Conservation (phyloP, 805 yeast genomes). For the Yamadazyma takamatsuzukensis region DNA sequence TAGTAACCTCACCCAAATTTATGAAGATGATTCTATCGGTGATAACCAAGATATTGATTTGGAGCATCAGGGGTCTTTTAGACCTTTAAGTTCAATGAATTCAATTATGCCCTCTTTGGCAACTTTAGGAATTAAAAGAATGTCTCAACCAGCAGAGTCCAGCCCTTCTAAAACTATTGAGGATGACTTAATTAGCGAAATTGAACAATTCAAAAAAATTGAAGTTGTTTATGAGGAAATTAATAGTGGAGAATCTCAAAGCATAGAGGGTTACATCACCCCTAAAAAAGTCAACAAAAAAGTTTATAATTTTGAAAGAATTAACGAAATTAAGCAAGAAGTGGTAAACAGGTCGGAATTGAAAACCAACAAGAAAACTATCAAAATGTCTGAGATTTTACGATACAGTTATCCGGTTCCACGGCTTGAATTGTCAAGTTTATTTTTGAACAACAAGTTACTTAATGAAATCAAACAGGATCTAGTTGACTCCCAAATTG, state of each 20-base stretch:
- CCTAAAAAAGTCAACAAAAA: slow-evolving; percentile 1
- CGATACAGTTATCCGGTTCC: slow-evolving; percentile 6
- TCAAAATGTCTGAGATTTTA: slow-evolving; percentile 10
- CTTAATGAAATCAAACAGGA: slow-evolving; percentile 7
- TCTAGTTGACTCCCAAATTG: slow-evolving; percentile 4
- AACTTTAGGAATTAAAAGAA: no score
- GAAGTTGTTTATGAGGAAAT: slow-evolving; percentile 11
- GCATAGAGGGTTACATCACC: background rate
- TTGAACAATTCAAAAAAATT: slow-evolving; percentile 9
- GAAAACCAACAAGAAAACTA: background rate
- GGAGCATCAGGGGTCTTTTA: slow-evolving; percentile 8
- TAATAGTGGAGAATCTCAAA: slow-evolving; percentile 5
- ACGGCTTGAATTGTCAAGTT: slow-evolving; percentile 2
- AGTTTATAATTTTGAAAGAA: slow-evolving; percentile 1
- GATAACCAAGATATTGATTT: slow-evolving; percentile 5
- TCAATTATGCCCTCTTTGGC: background rate
- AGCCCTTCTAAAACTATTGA: background rate
- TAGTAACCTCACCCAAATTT: no score
- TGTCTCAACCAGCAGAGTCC: background rate
- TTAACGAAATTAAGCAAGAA: background rate
- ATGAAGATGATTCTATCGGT: no score
- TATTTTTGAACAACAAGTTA: slow-evolving; percentile 6
- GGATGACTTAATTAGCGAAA: background rate
- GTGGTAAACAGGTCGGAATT: background rate
- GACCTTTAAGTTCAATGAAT: background rate